Evolutionary conservation across 1,284 basidiomycete species (phyloP), one percentile per base, ranked within the genome.

Genomic region (Stygiomarasmius scandens): DNA sequence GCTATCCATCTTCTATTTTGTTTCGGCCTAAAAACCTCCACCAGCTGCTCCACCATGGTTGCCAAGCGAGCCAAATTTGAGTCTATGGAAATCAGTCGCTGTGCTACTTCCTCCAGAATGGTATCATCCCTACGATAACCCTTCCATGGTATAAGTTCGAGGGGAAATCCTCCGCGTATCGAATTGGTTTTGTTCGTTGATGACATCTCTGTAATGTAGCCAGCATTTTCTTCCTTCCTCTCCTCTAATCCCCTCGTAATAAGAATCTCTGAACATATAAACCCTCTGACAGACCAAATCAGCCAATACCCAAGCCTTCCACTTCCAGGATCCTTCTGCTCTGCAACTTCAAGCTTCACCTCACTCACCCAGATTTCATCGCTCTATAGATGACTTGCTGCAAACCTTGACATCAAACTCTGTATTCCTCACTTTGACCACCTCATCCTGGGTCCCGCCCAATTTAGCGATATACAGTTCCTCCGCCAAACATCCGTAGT

Each of bases 241-340:
- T n/a, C 54, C 22, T 46, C 58, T 12, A 62, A 59, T 8, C 70
- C 66, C 59, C 74, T 66, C 16, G 64, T 62, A 11, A 76, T 50
- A 16, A 74, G 62, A 19, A 76, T 62, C 55, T 76, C n/a, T 76
- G 66, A 76, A 70, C 1, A 71, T 74, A 47, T 76, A 76, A 3
- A 76, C 71, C 1, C 71, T 61, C 10, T 68, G 64, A 61, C 74
- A 76, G 4, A 71, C 72, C 22, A 71, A 65, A 54, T 76, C 74
- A 19, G 75, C 66, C 44, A 76, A 59, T 8, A 73, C 74, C 66
- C 66, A 76, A 8, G 69, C 69, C 5, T 64, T 64, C 74, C 74
- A 75, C 46, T 71, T 66, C 72, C 73, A 76, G 23, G 64, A 11
- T 66, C 59, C 41, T 64, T 67, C 58, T 70, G 65, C 41, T 62